phyloP scores from a whole-genome alignment of 371 early-diverging fungal species.

The Lichtheimia hyalospora region DNA sequence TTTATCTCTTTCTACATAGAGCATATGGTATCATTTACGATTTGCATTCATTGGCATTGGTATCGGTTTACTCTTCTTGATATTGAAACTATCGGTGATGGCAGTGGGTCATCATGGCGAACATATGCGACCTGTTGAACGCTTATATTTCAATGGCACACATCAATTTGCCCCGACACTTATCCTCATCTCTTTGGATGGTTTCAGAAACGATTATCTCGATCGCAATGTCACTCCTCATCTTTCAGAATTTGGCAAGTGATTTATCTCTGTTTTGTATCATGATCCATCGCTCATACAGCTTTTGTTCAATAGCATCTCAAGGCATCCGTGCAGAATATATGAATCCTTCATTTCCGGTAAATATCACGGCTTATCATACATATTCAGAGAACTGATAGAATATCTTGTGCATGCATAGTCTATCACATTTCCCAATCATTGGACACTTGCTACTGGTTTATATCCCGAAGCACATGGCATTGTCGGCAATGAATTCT shows the following conservation, averaged over 20 bases:
- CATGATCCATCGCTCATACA: not conserved
- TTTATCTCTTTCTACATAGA: not conserved
- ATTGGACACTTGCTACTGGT: constrained; percentile 91
- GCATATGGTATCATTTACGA: constrained; percentile 5
- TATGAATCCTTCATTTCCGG: constrained; percentile 79
- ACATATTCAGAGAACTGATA: not conserved
- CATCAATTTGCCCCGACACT: constrained; percentile 74
- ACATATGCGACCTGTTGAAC: constrained; percentile 14
- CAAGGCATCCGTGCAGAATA: constrained; percentile 59
- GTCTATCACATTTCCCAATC: constrained; percentile 92
- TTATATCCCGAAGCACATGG: constrained; percentile 91
- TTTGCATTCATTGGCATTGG: constrained; percentile 18
- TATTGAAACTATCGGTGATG: constrained; percentile 23
- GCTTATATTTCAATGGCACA: constrained; percentile 61
- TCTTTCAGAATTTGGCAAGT: constrained; percentile 58
- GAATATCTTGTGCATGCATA: constrained; percentile 11
- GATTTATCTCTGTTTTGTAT: not conserved
- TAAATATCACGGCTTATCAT: constrained; percentile 17
- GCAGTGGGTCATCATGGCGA: constrained; percentile 9
- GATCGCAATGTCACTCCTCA: constrained; percentile 73
- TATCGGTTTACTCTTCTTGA: constrained; percentile 27
- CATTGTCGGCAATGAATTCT: constrained; percentile 90
- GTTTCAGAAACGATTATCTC: constrained; percentile 86
- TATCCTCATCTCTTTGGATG: constrained; percentile 91
- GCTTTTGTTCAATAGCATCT: constrained; percentile 23